Evolutionary conservation across 2,329 filamentous ascomycete genomes (phyloP).

Genomic region (Xylariomycetidae sp.): DNA sequence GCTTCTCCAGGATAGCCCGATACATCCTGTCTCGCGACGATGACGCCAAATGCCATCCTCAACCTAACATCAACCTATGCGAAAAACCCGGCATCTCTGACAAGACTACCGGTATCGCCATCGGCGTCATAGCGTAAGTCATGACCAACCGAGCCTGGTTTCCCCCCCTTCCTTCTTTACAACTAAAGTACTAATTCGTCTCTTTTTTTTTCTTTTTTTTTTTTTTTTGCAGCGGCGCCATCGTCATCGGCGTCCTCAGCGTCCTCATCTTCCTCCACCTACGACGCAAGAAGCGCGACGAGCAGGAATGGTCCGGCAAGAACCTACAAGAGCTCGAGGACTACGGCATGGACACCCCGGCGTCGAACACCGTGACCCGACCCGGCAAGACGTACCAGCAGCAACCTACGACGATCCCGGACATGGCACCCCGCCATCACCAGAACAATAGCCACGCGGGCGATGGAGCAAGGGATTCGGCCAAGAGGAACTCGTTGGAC

Average conservation of each 20-base stretch:
- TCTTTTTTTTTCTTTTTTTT: background rate
- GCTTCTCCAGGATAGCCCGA: conserved; percentile 14
- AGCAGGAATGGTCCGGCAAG: conserved; percentile 19
- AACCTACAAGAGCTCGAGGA: conserved; percentile 27
- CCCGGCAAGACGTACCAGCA: conserved; percentile 13
- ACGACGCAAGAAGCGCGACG: conserved; percentile 18
- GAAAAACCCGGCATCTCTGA: conserved; percentile 20
- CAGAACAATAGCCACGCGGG: conserved; percentile 11
- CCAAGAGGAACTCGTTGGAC: no score
- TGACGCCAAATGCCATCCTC: conserved; percentile 19
- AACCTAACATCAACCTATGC: conserved; percentile 22
- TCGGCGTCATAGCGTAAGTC: conserved; percentile 20
- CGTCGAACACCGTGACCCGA: conserved; percentile 3
- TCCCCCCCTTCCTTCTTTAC: background rate
- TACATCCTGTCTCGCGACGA: conserved; percentile 13
- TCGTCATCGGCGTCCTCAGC: conserved; percentile 12
- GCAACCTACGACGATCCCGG: conserved; percentile 5
- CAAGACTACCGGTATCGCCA: conserved; percentile 15
- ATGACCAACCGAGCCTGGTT: background rate
- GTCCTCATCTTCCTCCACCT: conserved; percentile 22
- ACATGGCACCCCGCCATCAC: conserved; percentile 5
- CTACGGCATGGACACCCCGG: conserved; percentile 19
- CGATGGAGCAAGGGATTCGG: conserved; percentile 3
- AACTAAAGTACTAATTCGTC: conserved; percentile 1
- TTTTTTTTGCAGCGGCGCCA: conserved; percentile 13